phyloP scores from a whole-genome alignment of 176 grass and related monocot species.

The Ensete ventricosum region DNA sequence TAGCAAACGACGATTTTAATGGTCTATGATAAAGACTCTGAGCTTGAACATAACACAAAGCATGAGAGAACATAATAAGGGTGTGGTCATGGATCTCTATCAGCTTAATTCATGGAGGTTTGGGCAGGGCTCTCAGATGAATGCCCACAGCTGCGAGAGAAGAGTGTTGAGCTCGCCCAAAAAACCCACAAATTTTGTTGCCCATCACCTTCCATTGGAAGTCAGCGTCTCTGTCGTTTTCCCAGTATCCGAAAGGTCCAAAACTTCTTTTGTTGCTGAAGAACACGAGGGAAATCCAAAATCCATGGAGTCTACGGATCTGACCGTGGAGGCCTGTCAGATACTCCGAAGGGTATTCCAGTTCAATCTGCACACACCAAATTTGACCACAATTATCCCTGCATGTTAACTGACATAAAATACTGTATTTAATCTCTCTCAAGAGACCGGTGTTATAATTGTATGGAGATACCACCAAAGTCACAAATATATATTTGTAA shows the following conservation, averaged over 20 bases:
- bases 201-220: background rate
- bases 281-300: background rate
- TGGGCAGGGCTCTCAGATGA: background rate
- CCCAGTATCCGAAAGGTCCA: background rate
- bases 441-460: background rate
- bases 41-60: no score
- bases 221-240: background rate
- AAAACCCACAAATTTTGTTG: background rate
- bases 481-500: no score
- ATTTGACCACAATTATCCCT: background rate
- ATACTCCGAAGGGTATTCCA: slow-evolving; percentile 1
- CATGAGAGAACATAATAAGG: no score
- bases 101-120: background rate
- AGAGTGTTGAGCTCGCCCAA: background rate
- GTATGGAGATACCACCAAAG: background rate
- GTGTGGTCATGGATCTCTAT: no score
- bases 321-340: background rate
- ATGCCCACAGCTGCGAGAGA: background rate
- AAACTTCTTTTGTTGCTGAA: slow-evolving; percentile 1
- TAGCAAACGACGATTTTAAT: no score
- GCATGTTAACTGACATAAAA: background rate
- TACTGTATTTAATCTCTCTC: background rate
- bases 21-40: no score
- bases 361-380: background rate
- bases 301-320: background rate